A percentile compares a stretch with the other conserved stretches of the same genome.
phyloP scores from a whole-genome alignment of 805 yeast species.

The Isabelozyma gotoi region DNA sequence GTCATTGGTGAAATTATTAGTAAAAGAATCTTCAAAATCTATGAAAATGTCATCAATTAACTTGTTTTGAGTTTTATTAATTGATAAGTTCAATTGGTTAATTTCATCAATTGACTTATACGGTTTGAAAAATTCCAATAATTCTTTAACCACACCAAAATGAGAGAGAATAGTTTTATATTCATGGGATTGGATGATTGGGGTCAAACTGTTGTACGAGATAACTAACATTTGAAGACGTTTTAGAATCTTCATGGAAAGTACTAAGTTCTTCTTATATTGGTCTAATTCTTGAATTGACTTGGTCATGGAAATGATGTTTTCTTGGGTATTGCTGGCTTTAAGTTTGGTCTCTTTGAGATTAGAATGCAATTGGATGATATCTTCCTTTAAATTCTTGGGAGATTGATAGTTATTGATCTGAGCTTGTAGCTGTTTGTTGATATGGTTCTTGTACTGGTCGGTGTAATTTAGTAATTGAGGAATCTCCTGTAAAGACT shows the following conservation, averaged over 20 bases:
- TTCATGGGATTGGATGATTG: conserved; percentile 44
- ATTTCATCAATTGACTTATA: conserved; percentile 84
- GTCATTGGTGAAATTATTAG: conserved; percentile 19
- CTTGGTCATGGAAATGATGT: conserved; percentile 69
- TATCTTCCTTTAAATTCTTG: conserved; percentile 26
- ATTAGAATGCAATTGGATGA: conserved; percentile 40
- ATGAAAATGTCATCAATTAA: conserved; percentile 68
- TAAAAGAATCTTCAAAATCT: conserved; percentile 59
- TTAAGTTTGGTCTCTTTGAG: conserved; percentile 48
- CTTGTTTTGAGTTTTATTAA: conserved; percentile 57
- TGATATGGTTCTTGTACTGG: conserved; percentile 50
- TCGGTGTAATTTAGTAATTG: conserved; percentile 49
- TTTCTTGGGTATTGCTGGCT: conserved; percentile 55
- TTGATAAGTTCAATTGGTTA: conserved; percentile 59
- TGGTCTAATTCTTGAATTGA: conserved; percentile 78
- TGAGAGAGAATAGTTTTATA: conserved; percentile 58
- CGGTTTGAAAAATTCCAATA: conserved; percentile 70
- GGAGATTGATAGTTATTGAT: conserved; percentile 33
- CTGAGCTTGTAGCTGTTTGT: conserved; percentile 40
- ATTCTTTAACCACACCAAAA: conserved; percentile 69
- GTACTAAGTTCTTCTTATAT: conserved; percentile 79
- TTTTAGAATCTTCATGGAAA: conserved; percentile 82
- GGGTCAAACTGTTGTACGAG: conserved; percentile 63
- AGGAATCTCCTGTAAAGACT: conserved; percentile 51
- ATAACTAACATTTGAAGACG: conserved; percentile 82